Base-by-base conservation (phyloP, 257 asterid species). In the Plantago ovata region DNA sequence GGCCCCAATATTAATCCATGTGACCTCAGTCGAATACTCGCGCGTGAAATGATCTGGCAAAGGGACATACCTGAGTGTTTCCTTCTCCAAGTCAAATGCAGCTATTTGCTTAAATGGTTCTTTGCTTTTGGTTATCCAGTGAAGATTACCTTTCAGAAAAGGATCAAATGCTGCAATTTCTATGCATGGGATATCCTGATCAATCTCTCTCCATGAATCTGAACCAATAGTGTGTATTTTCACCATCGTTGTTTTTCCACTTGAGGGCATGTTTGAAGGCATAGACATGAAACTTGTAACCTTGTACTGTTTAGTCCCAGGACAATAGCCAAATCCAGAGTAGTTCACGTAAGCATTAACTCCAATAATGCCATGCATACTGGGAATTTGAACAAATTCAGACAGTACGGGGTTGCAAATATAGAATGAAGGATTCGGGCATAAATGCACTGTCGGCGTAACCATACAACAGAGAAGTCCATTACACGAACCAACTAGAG, bases 381-480 rank as follows among this genome's bases (percentile, higher is more conserved):
- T 61, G 59, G 72, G 77, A 55, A 71, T 67, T 55, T 46, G 47
- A 16, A 71, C 28, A 43, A 50, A 62, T 56, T 78, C 84, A 12
- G 75, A 65, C 2, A 73, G 78, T 40, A 78, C 50, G 44, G 84
- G 84, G 66, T 81, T 81, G 72, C 78, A 73, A 52, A 81, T 69
- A 44, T 59, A 47, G 38, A 75, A 81, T 69, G 67, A 56, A 47
- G 75, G 77, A 44, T 50, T 56, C 5, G 56, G 51, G 38, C 72
- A 81, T 69, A 67, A 59, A 47, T 74, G 77, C 49, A 45, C 56
- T 2, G 61, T 6, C 9, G 70, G 28, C 10, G 56, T 53, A 23
- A 50, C 36, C 20, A 64, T 58, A 59, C 65, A 57, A 62, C 88
- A 81, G 6, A 81, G 73, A 19, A 81, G 74, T 15, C 88, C 88